phyloP scores from a whole-genome alignment of 2,329 filamentous ascomycete species.

The Chaetomium strumarium region DNA sequence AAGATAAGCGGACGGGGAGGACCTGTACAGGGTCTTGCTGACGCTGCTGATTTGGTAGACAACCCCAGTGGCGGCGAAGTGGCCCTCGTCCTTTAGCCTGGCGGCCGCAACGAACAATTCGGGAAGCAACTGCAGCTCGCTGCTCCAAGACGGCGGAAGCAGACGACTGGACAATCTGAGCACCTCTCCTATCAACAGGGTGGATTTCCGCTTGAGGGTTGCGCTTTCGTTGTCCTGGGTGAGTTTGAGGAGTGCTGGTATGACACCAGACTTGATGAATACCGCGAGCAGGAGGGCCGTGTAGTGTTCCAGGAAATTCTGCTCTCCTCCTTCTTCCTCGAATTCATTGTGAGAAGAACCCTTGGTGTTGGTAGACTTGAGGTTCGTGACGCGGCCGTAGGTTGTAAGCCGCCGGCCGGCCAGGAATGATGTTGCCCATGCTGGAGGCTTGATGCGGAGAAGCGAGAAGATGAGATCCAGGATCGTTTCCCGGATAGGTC shows the following conservation, averaged over 20 bases:
- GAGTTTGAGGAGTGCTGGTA: constrained; percentile 55
- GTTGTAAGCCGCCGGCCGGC: constrained; percentile 90
- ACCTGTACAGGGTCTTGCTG: constrained; percentile 84
- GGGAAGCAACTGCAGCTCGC: constrained; percentile 79
- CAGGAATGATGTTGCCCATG: constrained; percentile 93
- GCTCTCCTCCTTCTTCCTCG: constrained; percentile 63
- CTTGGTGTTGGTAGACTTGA: constrained; percentile 57
- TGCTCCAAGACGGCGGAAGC: constrained; percentile 75
- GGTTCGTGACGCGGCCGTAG: constrained; percentile 85
- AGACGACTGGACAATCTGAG: constrained; percentile 83
- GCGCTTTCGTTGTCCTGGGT: constrained; percentile 63
- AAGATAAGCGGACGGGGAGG: constrained; percentile 47
- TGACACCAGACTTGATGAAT: constrained; percentile 73
- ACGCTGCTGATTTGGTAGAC: constrained; percentile 98
- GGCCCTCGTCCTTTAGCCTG: constrained; percentile 62
- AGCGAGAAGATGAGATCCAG: constrained; percentile 78
- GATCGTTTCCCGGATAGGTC: constrained; percentile 63
- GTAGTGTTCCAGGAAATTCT: constrained; percentile 91
- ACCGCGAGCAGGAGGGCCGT: constrained; percentile 82
- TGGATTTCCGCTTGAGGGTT: constrained; percentile 78
- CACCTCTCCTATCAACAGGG: constrained; percentile 83
- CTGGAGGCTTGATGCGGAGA: constrained; percentile 83
- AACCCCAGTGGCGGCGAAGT: constrained; percentile 78
- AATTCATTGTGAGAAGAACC: constrained; percentile 45
- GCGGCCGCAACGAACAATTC: constrained; percentile 75